phyloP scores from a whole-genome alignment of 2,329 filamentous ascomycete species.

The Beauveria caledonica region DNA sequence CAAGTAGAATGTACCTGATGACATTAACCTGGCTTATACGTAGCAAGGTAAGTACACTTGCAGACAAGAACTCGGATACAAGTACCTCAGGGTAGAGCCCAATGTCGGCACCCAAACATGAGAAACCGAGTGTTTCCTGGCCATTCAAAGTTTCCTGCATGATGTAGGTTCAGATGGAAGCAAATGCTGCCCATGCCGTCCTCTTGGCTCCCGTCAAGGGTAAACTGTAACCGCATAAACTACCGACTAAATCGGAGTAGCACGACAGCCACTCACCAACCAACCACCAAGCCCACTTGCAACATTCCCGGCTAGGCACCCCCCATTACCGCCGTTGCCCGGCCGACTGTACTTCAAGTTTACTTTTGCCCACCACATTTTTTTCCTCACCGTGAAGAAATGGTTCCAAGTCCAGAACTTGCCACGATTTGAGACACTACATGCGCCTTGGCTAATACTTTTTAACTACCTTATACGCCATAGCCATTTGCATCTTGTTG shows the following conservation, averaged over 20 bases:
- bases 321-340: slow-evolving; percentile 7
- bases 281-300: not conserved
- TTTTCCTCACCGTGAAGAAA: not conserved
- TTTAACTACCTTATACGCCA: not conserved
- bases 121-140: not conserved
- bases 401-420: not conserved
- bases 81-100: too few relatives aligned
- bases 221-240: not conserved
- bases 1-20: not conserved
- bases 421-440: not conserved
- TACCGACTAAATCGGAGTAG: too few relatives aligned
- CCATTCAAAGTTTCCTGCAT: not conserved
- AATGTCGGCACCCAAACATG: not conserved
- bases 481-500: not conserved
- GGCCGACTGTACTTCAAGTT: not conserved
- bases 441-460: not conserved
- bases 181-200: not conserved
- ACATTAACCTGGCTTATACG: not conserved
- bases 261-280: not conserved
- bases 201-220: not conserved
- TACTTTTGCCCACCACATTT: slow-evolving; percentile 4
- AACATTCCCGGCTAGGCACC: slow-evolving; percentile 5
- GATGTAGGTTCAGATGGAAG: not conserved
- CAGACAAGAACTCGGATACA: too few relatives aligned
- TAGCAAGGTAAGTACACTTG: too few relatives aligned